phyloP scores from a whole-genome alignment of 441 rosid species.

The Melastoma candidum region DNA sequence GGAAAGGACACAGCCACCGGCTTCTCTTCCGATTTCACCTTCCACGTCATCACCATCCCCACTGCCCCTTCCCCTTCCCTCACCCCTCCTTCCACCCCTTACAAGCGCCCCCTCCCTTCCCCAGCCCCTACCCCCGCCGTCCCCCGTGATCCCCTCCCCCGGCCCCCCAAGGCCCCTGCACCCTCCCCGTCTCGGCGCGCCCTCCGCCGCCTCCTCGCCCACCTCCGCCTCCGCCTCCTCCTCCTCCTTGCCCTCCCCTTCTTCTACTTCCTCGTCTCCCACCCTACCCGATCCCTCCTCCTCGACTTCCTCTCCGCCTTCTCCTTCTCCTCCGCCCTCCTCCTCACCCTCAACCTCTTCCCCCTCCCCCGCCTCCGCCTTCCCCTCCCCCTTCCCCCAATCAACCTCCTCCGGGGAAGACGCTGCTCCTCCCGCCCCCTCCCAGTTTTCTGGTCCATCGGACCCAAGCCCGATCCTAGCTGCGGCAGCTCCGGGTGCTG shows the following conservation, averaged over 20 bases:
- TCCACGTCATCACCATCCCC: conserved; percentile 16
- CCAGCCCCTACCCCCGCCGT: conserved; percentile 19
- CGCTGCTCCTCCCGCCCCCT: conserved; percentile 28
- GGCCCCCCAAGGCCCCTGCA: conserved; percentile 27
- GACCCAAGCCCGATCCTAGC: conserved; percentile 53
- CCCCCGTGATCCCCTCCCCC: conserved; percentile 2
- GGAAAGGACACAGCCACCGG: conserved; percentile 92
- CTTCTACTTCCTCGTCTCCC: conserved; percentile 64
- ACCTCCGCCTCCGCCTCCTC: conserved; percentile 50
- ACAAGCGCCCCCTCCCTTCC: conserved; percentile 48
- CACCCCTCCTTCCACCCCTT: conserved; percentile 39
- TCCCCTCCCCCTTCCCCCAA: conserved; percentile 67
- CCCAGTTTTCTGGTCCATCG: conserved; percentile 86
- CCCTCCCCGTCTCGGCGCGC: conserved; percentile 33
- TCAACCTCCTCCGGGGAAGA: conserved; percentile 34
- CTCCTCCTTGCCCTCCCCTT: conserved; percentile 59
- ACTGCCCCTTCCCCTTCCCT: conserved; percentile 14
- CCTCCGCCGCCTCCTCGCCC: conserved; percentile 38
- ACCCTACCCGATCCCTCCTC: conserved; percentile 58
- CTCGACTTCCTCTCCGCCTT: conserved; percentile 75
- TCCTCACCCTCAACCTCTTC: conserved; percentile 65
- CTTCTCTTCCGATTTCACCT: conserved; percentile 82
- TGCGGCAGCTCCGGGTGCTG: conserved; percentile 66
- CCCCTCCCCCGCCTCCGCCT: conserved; percentile 71
- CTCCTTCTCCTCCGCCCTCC: conserved; percentile 63